Percentiles rank a stretch among this genome's conserved stretches.
Conservation (phyloP, 139 green algal species). For the Chlorella sp. region DNA sequence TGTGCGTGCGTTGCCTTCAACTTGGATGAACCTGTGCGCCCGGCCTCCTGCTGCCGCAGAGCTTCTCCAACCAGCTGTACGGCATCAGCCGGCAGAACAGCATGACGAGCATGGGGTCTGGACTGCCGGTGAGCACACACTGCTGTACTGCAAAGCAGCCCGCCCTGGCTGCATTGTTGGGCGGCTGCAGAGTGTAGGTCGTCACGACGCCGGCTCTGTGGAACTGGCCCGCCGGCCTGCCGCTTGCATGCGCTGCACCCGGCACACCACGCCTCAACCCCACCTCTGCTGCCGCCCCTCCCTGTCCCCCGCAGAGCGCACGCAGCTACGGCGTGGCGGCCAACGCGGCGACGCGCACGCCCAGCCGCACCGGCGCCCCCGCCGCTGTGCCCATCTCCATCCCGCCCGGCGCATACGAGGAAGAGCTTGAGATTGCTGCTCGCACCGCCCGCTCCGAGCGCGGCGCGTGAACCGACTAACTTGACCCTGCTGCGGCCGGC, state of each 20-base stretch:
- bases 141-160: background rate
- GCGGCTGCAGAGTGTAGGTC: background rate
- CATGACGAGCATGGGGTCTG: slow-evolving; percentile 16
- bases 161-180: background rate
- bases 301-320: background rate
- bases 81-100: background rate
- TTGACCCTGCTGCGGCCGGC: too few relatives aligned
- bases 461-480: too few relatives aligned
- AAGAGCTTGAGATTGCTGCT: slow-evolving; percentile 22
- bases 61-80: slow-evolving; percentile 3
- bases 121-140: slow-evolving; percentile 8
- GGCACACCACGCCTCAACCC: background rate
- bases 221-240: too few relatives aligned
- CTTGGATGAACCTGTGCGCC: too few relatives aligned
- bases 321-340: background rate
- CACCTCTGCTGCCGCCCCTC: too few relatives aligned
- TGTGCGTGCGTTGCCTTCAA: too few relatives aligned
- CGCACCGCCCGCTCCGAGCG: background rate
- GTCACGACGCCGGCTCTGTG: background rate
- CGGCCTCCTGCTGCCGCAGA: too few relatives aligned
- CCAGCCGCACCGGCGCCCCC: background rate
- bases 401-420: slow-evolving; percentile 9
- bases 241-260: background rate
- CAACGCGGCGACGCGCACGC: background rate
- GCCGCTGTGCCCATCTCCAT: background rate